Evolutionary conservation across 2,329 filamentous ascomycete genomes (phyloP), one percentile per base, ranked within the genome.

Genomic region (Lasiodiplodia hormozganensis): DNA sequence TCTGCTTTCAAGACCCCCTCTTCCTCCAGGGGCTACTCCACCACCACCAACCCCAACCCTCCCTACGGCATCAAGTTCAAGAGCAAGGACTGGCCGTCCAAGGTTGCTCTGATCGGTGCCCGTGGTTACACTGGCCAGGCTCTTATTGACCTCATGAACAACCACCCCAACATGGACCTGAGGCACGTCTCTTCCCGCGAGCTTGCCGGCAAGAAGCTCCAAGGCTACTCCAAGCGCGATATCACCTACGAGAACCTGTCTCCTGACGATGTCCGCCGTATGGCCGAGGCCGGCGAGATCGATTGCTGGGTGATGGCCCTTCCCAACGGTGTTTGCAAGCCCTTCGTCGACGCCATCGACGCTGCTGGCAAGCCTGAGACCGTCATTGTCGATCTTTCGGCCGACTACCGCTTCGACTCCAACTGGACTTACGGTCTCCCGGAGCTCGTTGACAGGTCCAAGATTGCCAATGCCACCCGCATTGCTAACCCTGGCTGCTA

Each of bases 261-360:
- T 68, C 88, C 93, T 7, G 95, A 98, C 72, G 95, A 98, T 73
- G 90, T 97, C 14, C 89, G 89, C 71, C 87, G 89, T 69, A 93
- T 98, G 88, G 92, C 96, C 71, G 90, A 92, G 78, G 89, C 90
- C 38, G 92, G 92, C 64, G 88, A 94, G 75, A 90, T 98, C 62
- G 95, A 98, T 83, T 96, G 92, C 82, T 98, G 94, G 94, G 92
- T 98, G 54, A 96, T 98, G 92, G 96, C 96, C 43, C 88, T 98
- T 36, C 96, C 95, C 54, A 99, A 98, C 76, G 92, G 93, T 70
- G 93, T 97, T 62, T 97, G 93, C 88, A 92, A 94, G 82, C 94
- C 96, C 0, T 99, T 91, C 73, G 91, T 98, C 11, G 93, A 98
- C 71, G 95, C 95, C 8, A 88, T 98, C 65, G 88, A 94, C 74